Evolutionary conservation across 176 grass and related monocot species (phyloP), one percentile per base, ranked within the genome.

Genomic region (Eragrostis curvula): DNA sequence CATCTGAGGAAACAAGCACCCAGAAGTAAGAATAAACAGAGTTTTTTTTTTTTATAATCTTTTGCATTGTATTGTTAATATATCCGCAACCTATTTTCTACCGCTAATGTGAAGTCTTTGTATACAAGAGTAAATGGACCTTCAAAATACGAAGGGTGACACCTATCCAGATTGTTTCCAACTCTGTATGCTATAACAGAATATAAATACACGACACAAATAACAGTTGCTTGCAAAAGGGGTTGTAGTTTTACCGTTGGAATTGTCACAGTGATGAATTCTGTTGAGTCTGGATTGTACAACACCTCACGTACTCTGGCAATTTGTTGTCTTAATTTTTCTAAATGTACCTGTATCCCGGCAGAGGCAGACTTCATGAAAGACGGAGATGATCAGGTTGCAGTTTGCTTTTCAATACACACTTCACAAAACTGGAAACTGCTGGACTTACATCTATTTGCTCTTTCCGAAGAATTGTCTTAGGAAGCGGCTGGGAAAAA

Each of bases 181-280:
- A 10, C n/a, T 58, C 55, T 1, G 7, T 58, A 58, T 24, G 7
- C 55, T 11, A 13, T 25, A 60, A 43, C 21, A 61, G 56, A 59
- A 9, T 62, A 45, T 44, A 29, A 62, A 17, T 63, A 63, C 24
- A 60, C n/a, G 27, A 20, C 27, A 78, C 23, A 75, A n/a, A 75
- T 76, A 87, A 58, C 9, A 42, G 51, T 82, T 62, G 24, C 30
- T 0, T 52, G 43, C 65, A 61, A 59, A 40, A 50, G 43, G 41
- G 17, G 36, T 30, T 24, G 30, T 16, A 58, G 24, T 25, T 28
- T 88, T 83, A 88, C 66, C 36, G 39, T 78, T 56, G 73, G 86
- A 72, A 83, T 66, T 7, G 73, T 88, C 23, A 83, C 73, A 64
- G 65, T 65, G 56, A 87, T 43, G 60, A 87, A 83, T 71, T 87